These are phyloP conservation scores for Kwoniella shandongensis DNA, from an alignment of 768 basidiomycete species.

Conservation along the genomic window DNA sequence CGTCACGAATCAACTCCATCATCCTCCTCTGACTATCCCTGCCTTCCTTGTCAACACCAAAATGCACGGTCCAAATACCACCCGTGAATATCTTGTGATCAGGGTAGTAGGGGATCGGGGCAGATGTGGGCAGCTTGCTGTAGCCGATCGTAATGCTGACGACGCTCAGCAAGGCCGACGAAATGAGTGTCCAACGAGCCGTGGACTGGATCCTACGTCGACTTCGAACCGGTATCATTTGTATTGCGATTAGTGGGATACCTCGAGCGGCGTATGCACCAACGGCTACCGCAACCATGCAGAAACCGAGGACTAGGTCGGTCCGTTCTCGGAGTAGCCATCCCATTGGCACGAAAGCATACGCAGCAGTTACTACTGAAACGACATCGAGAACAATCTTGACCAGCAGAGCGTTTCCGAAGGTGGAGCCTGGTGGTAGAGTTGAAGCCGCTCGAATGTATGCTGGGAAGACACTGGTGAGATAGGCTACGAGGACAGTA, in stretches of 20 bases:
- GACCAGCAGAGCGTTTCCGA: constrained; percentile 62
- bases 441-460: constrained; percentile 60
- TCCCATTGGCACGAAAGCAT: constrained; percentile 85
- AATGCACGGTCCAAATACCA: constrained; percentile 91
- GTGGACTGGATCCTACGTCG: constrained; percentile 12
- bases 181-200: constrained; percentile 13
- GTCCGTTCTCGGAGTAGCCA: constrained; percentile 73
- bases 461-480: constrained; percentile 65
- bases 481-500: constrained; percentile 61
- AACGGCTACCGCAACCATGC: constrained; percentile 6
- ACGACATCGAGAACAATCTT: constrained; percentile 67
- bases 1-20: constrained; percentile 66
- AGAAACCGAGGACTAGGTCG: constrained; percentile 58
- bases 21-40: constrained; percentile 71
- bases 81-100: constrained; percentile 70
- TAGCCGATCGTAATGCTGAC: constrained; percentile 21
- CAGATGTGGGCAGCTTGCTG: constrained; percentile 56
- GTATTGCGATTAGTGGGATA: background rate
- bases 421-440: constrained; percentile 58
- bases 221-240: background rate
- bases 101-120: constrained; percentile 64
- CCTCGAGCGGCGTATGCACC: constrained; percentile 1
- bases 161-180: constrained; percentile 11
- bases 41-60: constrained; percentile 74
- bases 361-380: constrained; percentile 80